These are phyloP conservation scores for Clitoria ternatea DNA, from an alignment of 306 rosid genomes.

Conservation along the genomic window DNA sequence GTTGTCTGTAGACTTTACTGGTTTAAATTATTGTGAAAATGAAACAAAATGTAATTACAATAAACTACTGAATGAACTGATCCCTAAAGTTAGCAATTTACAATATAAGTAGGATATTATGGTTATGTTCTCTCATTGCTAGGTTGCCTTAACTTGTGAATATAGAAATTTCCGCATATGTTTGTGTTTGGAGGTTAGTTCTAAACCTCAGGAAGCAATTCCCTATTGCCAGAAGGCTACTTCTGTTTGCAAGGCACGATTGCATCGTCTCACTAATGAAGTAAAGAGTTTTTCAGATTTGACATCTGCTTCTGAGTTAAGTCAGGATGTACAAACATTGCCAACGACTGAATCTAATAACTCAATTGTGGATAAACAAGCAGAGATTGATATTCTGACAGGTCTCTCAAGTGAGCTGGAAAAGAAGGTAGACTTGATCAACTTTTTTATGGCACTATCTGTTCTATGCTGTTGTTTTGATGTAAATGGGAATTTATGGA, in stretches of 20 bases:
- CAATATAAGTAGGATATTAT: background rate
- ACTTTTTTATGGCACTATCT: background rate
- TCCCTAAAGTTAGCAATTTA: background rate
- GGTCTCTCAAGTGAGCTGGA: slow-evolving; percentile 84
- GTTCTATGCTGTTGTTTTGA: background rate
- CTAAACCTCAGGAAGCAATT: slow-evolving; percentile 81
- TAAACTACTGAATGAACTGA: slow-evolving; percentile 10
- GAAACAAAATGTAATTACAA: background rate
- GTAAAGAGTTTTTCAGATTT: slow-evolving; percentile 48
- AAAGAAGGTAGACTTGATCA: slow-evolving; percentile 57
- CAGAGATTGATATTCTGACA: slow-evolving; percentile 76
- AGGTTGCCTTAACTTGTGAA: slow-evolving; percentile 45
- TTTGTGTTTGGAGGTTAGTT: slow-evolving; percentile 79
- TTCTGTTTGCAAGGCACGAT: slow-evolving; percentile 70
- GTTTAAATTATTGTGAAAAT: background rate
- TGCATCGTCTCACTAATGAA: slow-evolving; percentile 58
- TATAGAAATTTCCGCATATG: slow-evolving; percentile 84
- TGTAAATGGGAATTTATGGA: slow-evolving; percentile 1
- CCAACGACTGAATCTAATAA: slow-evolving; percentile 34
- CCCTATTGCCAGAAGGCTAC: slow-evolving; percentile 70
- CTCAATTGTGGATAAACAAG: slow-evolving; percentile 49
- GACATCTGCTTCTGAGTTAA: slow-evolving; percentile 38
- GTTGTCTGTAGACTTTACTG: background rate
- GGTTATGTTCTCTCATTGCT: background rate
- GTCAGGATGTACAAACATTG: slow-evolving; percentile 32